A percentile compares a stretch with the other conserved stretches of the same genome.
Conservation (phyloP, 805 yeast genomes). For the Yarrowia sp. region DNA sequence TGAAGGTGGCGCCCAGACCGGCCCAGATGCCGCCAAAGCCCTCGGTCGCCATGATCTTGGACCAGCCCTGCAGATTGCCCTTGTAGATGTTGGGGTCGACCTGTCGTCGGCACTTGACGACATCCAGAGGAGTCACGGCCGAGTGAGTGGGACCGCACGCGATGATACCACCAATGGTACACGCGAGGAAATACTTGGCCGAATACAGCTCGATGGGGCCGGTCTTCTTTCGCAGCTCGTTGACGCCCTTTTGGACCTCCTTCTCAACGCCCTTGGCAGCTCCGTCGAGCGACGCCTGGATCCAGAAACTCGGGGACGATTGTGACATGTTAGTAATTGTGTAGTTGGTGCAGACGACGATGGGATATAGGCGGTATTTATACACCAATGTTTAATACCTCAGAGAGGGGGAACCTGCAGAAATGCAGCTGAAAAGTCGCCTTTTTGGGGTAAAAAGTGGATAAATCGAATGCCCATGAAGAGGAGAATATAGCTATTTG, state of each 20-base stretch:
- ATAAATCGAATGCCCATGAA: background rate
- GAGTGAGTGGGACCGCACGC: conserved; percentile 99
- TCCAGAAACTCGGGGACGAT: conserved; percentile 34
- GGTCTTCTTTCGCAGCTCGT: conserved; percentile 42
- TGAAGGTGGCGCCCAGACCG: conserved; percentile 89
- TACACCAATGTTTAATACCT: conserved; percentile 15
- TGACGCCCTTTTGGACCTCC: conserved; percentile 27
- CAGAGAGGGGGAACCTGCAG: background rate
- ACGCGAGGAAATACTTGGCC: conserved; percentile 67
- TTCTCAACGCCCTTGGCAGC: conserved; percentile 50
- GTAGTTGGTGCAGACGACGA: background rate
- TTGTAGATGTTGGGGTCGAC: conserved; percentile 76
- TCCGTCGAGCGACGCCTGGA: conserved; percentile 50
- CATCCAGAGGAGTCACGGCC: conserved; percentile 88
- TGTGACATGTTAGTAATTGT: conserved; percentile 4
- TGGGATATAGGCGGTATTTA: background rate
- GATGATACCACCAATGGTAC: conserved; percentile 71
- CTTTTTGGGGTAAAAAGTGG: no score
- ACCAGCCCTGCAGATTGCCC: conserved; percentile 84
- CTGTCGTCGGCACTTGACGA: conserved; percentile 93
- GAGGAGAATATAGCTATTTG: fast-evolving
- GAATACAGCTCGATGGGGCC: conserved; percentile 58
- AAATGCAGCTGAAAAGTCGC: background rate
- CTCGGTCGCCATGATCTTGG: conserved; percentile 70
- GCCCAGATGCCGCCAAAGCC: conserved; percentile 81